Evolutionary conservation across 208 protist genomes (phyloP).

Genomic region (Leishmania turanica): DNA sequence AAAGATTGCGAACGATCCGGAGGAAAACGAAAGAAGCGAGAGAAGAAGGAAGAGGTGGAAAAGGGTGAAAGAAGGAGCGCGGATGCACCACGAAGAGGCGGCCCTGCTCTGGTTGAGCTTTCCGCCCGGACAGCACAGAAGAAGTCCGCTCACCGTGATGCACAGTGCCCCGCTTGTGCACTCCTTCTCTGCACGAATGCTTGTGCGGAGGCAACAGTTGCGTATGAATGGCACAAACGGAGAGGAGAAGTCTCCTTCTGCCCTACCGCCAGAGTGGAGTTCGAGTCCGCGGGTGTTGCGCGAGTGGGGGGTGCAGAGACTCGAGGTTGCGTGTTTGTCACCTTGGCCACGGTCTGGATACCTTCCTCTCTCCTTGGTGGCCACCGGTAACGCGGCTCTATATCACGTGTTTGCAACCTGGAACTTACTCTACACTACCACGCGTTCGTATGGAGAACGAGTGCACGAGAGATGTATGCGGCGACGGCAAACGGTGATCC

Average conservation of each 20-base stretch:
- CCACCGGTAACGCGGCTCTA: not conserved
- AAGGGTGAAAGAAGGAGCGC: conserved; percentile 1
- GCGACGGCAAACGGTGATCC: not conserved
- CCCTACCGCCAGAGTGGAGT: not conserved
- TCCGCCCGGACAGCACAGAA: not conserved
- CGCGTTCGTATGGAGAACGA: not conserved
- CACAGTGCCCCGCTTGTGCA: not conserved
- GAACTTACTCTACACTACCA: not conserved
- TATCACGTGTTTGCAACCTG: not conserved
- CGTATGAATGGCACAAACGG: not conserved
- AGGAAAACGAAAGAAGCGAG: conserved; percentile 7
- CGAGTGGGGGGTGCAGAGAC: not conserved
- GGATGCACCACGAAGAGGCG: not conserved
- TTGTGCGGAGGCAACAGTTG: not conserved
- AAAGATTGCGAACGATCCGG: not conserved
- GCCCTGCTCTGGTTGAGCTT: not conserved
- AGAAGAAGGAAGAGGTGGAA: conserved; percentile 2
- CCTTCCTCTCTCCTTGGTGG: not conserved
- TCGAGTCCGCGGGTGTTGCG: not conserved
- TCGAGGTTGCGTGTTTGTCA: not conserved
- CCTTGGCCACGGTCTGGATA: not conserved
- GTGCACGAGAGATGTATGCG: not conserved
- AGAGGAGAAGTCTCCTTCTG: not conserved
- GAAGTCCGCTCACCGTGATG: not conserved
- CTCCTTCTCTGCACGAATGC: not conserved